A percentile compares a stretch with the other conserved stretches of the same genome.
Evolutionary conservation across 1,139 yeast species (phyloP).

Genomic region (Diutina neorugosa): DNA sequence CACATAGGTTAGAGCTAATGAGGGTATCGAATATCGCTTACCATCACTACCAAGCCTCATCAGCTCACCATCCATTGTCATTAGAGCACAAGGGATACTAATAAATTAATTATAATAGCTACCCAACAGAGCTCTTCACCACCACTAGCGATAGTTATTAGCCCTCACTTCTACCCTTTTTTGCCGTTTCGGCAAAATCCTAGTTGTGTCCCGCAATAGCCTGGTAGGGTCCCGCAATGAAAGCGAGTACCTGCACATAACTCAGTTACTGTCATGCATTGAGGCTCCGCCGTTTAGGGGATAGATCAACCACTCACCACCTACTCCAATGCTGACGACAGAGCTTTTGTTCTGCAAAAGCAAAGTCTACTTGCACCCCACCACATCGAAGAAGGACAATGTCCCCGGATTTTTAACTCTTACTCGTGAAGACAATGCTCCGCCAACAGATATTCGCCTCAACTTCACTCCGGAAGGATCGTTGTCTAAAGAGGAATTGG

Average conservation of each 20-base stretch:
- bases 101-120: too few species aligned
- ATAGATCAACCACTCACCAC: neutral
- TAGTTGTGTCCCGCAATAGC: too few species aligned
- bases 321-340: neutral
- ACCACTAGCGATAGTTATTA: too few species aligned
- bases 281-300: neutral
- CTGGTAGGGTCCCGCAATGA: too few species aligned
- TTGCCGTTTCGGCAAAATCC: too few species aligned
- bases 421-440: slow-evolving; percentile 16
- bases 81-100: too few species aligned
- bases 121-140: too few species aligned
- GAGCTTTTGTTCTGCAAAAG: slow-evolving; percentile 46
- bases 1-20: neutral
- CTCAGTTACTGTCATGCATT: neutral
- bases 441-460: slow-evolving; percentile 45
- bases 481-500: slow-evolving; percentile 33
- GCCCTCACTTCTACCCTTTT: too few species aligned
- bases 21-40: neutral
- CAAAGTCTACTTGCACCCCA: slow-evolving; percentile 74
- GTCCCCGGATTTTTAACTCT: slow-evolving; percentile 65
- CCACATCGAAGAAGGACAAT: slow-evolving; percentile 61
- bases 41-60: neutral
- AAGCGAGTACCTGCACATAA: neutral
- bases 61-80: too few species aligned
- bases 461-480: slow-evolving; percentile 71